Conservation (phyloP, 2,329 filamentous ascomycete species). For the Trichoderma harzianum region DNA sequence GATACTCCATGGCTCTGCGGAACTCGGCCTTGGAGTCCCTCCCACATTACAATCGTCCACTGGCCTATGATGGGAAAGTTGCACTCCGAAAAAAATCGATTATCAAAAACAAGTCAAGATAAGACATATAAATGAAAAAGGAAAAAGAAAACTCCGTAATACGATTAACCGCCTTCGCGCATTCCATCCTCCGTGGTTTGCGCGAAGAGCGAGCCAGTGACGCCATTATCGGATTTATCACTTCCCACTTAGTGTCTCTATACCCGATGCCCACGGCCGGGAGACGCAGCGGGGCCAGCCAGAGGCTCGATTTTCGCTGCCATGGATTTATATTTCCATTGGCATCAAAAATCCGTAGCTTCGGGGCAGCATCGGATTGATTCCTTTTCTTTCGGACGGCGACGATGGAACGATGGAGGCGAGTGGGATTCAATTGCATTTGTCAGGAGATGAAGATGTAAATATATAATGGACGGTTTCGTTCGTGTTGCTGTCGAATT, state of each 20-base stretch:
- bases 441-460: not conserved
- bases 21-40: not conserved
- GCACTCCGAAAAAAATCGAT: not conserved
- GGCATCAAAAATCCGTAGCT: not conserved
- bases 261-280: not conserved
- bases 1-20: not conserved
- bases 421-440: not conserved
- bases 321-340: not conserved
- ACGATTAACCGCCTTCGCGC: not conserved
- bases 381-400: not conserved
- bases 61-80: not conserved
- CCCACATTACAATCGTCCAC: not conserved
- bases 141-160: not conserved
- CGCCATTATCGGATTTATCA: constrained; percentile 1
- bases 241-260: not conserved
- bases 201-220: not conserved
- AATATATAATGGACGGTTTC: not conserved
- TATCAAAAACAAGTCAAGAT: not conserved
- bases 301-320: not conserved
- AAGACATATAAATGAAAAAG: not conserved
- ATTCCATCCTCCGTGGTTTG: not conserved
- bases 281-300: not conserved
- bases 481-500: too few species aligned
- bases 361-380: not conserved
- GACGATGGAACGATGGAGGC: not conserved